Base-by-base conservation (phyloP, 495 filamentous ascomycete species). In the Margaritispora aquatica region DNA sequence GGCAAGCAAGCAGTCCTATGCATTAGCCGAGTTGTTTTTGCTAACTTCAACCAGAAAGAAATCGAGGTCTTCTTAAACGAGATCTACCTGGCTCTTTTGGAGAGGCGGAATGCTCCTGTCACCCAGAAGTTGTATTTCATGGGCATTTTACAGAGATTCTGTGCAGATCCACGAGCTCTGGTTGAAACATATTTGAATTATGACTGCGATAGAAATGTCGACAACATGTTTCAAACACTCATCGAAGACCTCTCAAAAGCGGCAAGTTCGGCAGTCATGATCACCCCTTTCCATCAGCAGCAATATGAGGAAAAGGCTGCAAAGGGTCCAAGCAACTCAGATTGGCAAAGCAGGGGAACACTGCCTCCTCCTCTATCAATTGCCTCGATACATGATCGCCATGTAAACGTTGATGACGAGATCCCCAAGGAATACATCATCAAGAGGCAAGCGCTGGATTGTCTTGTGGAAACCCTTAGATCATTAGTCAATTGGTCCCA, bases 111-210 rank as follows among this genome's bases (percentile, higher is more conserved):
- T 51, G 90, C 93, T 0, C 90, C 95, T 41, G 75, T 86, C 5
- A 91, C 88, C 54, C 94, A 99, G 66, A 97, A 97, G 68, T 83
- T 92, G 48, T 92, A 92, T 58, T 90, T 97, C 59, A 84, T 99
- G 73, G 84, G 86, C 52, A 80, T 97, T 31, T 75, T 99, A 38
- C 89, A 90, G 60, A 77, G 93, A 58, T 75, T 97, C 27, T 89
- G 87, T 51, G 86, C 82, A 15, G 93, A 99, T 68, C 89, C 92
- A 3, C 78, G 89, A 36, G 92, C 90, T 0, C 70, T 99, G 59
- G 95, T 99, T 3, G 95, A 99, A 73, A 86, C 94, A 17, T 99
- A 97, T 71, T 82, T 99, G 55, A 99, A 99, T 70, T 99, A 99
- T 64, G 95, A 99, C 67, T 99, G 95, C 71, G 95, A 97, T 66